Evolutionary conservation across 176 grass and related monocot genomes (phyloP), one percentile per base, ranked within the genome.

Genomic region (Coix lacrymajobi): DNA sequence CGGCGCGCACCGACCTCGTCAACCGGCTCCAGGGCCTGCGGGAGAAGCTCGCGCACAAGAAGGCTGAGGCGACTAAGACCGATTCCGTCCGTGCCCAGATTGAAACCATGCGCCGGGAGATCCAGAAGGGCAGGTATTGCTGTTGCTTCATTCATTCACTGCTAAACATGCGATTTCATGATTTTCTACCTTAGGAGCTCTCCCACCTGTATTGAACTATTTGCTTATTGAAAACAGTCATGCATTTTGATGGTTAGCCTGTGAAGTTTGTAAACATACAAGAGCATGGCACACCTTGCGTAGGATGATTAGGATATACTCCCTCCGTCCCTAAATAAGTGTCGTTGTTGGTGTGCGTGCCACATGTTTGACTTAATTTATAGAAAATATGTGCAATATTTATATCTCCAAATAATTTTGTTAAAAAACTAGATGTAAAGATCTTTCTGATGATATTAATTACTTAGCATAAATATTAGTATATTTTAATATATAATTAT

Each of bases 101-200:
- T 69, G 93, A 95, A 24, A 79, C 78, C 54, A 99, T 99, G 96
- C 91, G 76, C n/a, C 79, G 63, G 66, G 93, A 99, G 87, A 91
- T 99, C 90, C 89, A 92, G 41, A 99, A 96, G 90, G 96, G 96
- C 80, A 92, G 96, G 96, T 98, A 92, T 52, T 77, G 22, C 33
- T 75, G 24, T 57, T 71, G 46, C 5, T 54, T 88, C 33, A 24
- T 22, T 19, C 39, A 62, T 33, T 26, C 34, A 83, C 8, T 24
- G 12, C 46, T 52, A 72, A 72, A 37, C 65, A 56, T 39, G 10
- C 10, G 6, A 25, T 32, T 63, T 56, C 49, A 54, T 32, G 13
- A 80, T 75, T 62, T 16, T 44, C 14, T 8, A 71, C 68, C n/a
- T 44, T 25, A 44, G 40, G 5, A 44, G 25, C 12, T 29, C 24